phyloP scores from a whole-genome alignment of 139 green algal species.

The Spirogloea muscicola region DNA sequence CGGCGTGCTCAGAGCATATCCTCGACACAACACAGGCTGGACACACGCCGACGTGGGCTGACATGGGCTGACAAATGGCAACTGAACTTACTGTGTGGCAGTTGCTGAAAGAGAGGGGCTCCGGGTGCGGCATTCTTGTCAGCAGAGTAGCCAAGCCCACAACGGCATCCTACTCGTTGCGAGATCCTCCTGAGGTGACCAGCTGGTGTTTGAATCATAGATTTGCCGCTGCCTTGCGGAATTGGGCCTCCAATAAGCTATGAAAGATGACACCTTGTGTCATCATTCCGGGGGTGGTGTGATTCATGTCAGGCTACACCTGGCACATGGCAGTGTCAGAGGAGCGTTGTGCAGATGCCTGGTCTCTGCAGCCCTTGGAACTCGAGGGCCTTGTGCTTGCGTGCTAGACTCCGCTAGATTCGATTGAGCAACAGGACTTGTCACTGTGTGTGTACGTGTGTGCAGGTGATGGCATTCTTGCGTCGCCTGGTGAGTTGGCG shows the following conservation, averaged over 20 bases:
- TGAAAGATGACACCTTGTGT: background rate
- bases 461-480: slow-evolving; percentile 36
- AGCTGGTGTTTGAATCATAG: background rate
- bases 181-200: slow-evolving; percentile 37
- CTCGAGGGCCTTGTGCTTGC: too few relatives aligned
- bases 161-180: slow-evolving; percentile 29
- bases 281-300: background rate
- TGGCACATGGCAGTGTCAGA: too few relatives aligned
- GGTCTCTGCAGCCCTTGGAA: too few relatives aligned
- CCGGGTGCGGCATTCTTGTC: slow-evolving; percentile 39
- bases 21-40: background rate
- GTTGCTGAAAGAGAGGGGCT: slow-evolving; percentile 33
- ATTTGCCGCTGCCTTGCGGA: background rate
- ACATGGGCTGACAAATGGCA: background rate
- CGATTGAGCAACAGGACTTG: too few relatives aligned
- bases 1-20: background rate
- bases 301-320: too few relatives aligned
- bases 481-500: slow-evolving; percentile 40
- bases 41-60: background rate
- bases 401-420: too few relatives aligned
- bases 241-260: background rate
- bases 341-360: too few relatives aligned
- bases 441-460: background rate
- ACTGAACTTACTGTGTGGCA: background rate
- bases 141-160: slow-evolving; percentile 25